Conservation (phyloP, 164 flowering plant genomes). For the Tinospora cordifolia region DNA sequence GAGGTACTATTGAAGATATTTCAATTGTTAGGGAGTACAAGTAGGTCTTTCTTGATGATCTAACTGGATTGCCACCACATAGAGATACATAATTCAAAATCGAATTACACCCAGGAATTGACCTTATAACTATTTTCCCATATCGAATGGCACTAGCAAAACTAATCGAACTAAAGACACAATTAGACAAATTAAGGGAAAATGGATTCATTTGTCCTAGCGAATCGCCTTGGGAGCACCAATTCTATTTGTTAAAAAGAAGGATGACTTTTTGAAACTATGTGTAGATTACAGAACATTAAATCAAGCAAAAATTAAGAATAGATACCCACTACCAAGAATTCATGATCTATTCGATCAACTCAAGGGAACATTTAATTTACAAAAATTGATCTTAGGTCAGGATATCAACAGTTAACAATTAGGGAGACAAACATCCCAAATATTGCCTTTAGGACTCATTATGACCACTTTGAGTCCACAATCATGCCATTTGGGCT, state of each 20-base stretch:
- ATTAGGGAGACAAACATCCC: neutral
- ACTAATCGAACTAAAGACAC: neutral
- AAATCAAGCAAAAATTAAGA: too few relatives aligned
- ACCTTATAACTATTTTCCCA: neutral
- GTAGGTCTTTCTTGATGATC: neutral
- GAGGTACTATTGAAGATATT: too few relatives aligned
- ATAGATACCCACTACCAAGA: too few relatives aligned
- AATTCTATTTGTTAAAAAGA: too few relatives aligned
- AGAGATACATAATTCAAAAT: neutral
- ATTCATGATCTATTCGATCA: too few relatives aligned
- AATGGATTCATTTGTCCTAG: neutral
- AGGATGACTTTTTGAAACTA: too few relatives aligned
- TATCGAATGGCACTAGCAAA: neutral
- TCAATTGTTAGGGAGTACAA: too few relatives aligned
- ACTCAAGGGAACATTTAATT: neutral
- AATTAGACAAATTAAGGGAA: neutral
- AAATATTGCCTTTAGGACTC: neutral
- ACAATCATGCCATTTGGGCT: too few relatives aligned
- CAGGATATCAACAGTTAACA: neutral
- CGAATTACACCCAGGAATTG: neutral
- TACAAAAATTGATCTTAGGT: slow-evolving; percentile 2
- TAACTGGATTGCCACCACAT: neutral
- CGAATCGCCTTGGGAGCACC: neutral
- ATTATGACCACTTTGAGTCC: too few relatives aligned
- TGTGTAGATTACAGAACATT: too few relatives aligned